phyloP scores from a whole-genome alignment of 768 basidiomycete genomes.

The Mycena filopes region DNA sequence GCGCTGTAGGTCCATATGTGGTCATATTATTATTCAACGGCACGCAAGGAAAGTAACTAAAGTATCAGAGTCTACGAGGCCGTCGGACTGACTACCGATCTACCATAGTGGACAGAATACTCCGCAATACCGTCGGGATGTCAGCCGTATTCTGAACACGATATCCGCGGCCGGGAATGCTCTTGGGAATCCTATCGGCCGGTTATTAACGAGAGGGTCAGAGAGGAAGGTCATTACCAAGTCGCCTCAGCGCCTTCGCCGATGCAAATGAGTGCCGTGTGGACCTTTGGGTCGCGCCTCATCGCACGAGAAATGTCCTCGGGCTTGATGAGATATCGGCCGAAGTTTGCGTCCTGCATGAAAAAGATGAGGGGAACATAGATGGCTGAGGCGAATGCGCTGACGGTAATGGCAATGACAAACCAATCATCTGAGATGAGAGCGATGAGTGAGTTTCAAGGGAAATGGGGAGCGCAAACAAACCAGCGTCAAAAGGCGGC shows the following conservation, averaged over 20 bases:
- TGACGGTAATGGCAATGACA: constrained; percentile 72
- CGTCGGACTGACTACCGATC: no score
- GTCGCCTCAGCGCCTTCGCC: constrained; percentile 74
- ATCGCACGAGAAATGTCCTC: constrained; percentile 68
- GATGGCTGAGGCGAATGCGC: constrained; percentile 1
- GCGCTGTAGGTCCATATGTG: no score
- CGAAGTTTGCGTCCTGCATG: constrained; percentile 72
- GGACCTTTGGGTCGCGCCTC: constrained; percentile 70
- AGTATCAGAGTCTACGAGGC: no score
- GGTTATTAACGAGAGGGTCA: neutral
- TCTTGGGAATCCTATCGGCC: constrained; percentile 63
- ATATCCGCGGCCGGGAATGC: constrained; percentile 70
- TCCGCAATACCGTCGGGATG: constrained; percentile 71
- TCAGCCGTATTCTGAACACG: constrained; percentile 69
- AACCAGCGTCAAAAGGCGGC: constrained; percentile 60
- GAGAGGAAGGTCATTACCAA: constrained; percentile 52
- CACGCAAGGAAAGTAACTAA: no score
- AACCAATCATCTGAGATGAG: constrained; percentile 69
- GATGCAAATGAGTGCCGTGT: constrained; percentile 75
- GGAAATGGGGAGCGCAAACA: neutral
- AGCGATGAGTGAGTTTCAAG: neutral
- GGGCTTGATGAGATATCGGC: constrained; percentile 67
- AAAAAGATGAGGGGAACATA: neutral
- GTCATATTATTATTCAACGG: no score
- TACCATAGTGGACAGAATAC: constrained; percentile 68